Conservation (phyloP, 2,329 filamentous ascomycete genomes). For the Ascochyta pisi region DNA sequence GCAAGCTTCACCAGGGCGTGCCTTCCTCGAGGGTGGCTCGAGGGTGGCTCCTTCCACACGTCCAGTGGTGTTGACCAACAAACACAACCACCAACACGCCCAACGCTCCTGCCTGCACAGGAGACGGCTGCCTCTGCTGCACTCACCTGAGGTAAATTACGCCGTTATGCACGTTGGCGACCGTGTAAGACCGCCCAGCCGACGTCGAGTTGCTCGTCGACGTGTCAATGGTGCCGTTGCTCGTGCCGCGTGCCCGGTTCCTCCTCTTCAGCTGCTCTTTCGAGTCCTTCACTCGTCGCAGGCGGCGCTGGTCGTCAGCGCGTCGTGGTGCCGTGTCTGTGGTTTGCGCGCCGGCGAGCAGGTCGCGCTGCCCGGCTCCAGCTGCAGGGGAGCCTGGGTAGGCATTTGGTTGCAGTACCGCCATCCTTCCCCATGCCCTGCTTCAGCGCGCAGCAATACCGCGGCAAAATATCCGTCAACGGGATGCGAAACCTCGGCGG, state of each 20-base stretch:
- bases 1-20: neutral
- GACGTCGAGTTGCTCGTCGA: conserved; percentile 34
- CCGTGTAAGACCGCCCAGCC: conserved; percentile 53
- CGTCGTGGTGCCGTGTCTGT: conserved; percentile 37
- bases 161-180: conserved; percentile 57
- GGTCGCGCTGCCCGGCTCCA: conserved; percentile 32
- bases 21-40: neutral
- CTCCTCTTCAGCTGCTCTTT: conserved; percentile 46
- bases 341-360: conserved; percentile 34
- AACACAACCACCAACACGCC: conserved; percentile 3
- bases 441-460: conserved; percentile 26
- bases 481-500: conserved; percentile 27
- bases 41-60: neutral
- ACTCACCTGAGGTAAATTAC: conserved; percentile 56
- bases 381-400: conserved; percentile 36
- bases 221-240: conserved; percentile 44
- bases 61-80: neutral
- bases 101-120: neutral
- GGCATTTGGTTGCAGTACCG: conserved; percentile 42
- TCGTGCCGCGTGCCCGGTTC: conserved; percentile 39
- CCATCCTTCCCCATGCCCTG: conserved; percentile 47
- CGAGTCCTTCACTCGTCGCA: conserved; percentile 48
- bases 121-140: neutral
- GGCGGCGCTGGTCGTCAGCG: conserved; percentile 39
- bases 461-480: conserved; percentile 18